Evolutionary conservation across 2,329 filamentous ascomycete genomes (phyloP).

Genomic region (Fusarium metavorans): DNA sequence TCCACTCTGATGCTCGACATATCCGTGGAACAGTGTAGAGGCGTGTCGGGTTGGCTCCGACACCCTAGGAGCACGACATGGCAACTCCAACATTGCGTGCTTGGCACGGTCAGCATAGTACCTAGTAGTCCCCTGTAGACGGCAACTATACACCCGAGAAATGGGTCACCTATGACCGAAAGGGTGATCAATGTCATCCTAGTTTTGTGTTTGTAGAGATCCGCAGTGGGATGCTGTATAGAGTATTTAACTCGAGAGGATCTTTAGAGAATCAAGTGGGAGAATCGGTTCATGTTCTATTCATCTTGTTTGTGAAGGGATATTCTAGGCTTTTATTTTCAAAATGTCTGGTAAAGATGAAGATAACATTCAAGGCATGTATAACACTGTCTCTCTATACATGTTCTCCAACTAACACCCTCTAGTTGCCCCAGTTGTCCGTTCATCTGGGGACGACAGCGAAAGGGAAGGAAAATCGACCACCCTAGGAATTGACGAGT

Average conservation of each 20-base stretch:
- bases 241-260: not conserved
- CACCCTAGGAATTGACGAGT: constrained; percentile 3
- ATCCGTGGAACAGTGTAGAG: not conserved
- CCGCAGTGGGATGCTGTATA: not conserved
- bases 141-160: constrained; percentile 1
- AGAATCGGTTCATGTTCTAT: not conserved
- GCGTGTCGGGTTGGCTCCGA: not conserved
- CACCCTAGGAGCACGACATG: constrained; percentile 14
- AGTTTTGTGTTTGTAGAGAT: not conserved
- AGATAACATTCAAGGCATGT: not conserved
- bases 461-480: constrained; percentile 4
- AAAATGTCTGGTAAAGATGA: constrained; percentile 2
- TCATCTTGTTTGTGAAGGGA: not conserved
- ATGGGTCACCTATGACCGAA: not conserved
- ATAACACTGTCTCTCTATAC: no score
- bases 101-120: not conserved
- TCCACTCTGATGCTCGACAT: not conserved
- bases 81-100: constrained; percentile 7
- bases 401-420: not conserved
- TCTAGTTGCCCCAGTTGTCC: constrained; percentile 2
- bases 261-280: not conserved
- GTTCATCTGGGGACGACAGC: not conserved
- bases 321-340: not conserved
- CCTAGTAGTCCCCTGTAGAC: not conserved
- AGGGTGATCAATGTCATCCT: not conserved